A percentile compares a stretch with the other conserved stretches of the same genome.
phyloP scores from a whole-genome alignment of 192 early-diverging fungal species.

The Coemansia sp. region DNA sequence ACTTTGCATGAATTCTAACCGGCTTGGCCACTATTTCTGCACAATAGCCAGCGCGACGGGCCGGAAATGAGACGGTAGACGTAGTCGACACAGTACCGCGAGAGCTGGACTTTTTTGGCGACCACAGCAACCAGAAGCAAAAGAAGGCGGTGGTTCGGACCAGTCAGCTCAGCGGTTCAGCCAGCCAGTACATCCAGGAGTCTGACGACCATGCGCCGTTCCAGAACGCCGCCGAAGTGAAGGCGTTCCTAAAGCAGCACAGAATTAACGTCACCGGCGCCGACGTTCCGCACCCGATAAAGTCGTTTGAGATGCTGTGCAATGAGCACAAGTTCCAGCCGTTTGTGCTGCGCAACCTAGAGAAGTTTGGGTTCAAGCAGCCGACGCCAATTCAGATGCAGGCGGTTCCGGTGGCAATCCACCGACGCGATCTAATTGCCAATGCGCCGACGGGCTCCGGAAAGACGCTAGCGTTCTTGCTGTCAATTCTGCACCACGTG shows the following conservation, averaged over 20 bases:
- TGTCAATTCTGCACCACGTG: slow-evolving; percentile 86
- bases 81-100: slow-evolving; percentile 35
- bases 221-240: slow-evolving; percentile 27
- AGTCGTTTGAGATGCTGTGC: slow-evolving; percentile 73
- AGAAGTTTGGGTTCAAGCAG: slow-evolving; percentile 59
- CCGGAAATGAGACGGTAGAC: slow-evolving; percentile 3
- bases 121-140: slow-evolving; percentile 15
- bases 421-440: slow-evolving; percentile 90
- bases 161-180: slow-evolving; percentile 40
- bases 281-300: slow-evolving; percentile 81
- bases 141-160: slow-evolving; percentile 19
- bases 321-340: slow-evolving; percentile 64
- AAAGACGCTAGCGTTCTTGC: slow-evolving; percentile 91
- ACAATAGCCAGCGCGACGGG: slow-evolving; percentile 13
- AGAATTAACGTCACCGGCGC: slow-evolving; percentile 80
- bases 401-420: slow-evolving; percentile 79
- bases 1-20: neutral
- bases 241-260: slow-evolving; percentile 69
- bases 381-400: slow-evolving; percentile 97
- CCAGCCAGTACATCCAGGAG: slow-evolving; percentile 30
- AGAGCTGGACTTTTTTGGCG: slow-evolving; percentile 42
- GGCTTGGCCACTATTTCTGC: neutral
- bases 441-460: slow-evolving; percentile 97
- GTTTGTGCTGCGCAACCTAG: slow-evolving; percentile 72
- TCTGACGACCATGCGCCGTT: slow-evolving; percentile 46